Evolutionary conservation across 1,284 basidiomycete genomes (phyloP), one percentile per base, ranked within the genome.

Genomic region (Singerocomus inundabilis): DNA sequence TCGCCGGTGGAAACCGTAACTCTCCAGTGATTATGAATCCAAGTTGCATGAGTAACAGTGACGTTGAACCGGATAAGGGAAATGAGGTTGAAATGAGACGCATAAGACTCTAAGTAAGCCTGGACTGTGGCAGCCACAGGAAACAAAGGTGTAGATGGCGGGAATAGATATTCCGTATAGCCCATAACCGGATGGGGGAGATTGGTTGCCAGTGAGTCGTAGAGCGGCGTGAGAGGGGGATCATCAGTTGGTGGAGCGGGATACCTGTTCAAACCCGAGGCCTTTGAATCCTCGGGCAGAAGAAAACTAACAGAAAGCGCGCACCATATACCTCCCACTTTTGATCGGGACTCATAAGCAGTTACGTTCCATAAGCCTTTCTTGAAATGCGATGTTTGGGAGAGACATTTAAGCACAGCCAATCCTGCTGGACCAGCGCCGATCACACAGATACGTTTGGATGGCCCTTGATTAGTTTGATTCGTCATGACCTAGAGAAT

Each of bases 171-270:
- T 46, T 77, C 77, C 1, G 75, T 71, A 55, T 74, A 90, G 10
- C 76, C 77, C 88, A 91, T 91, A 39, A 84, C 53, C 0, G 84
- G 84, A 57, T 91, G 85, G 0, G 88, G 85, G 3, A 91, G 64
- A 58, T 91, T 91, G 1, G 88, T 84, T 18, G 82, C 83, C 16
- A 91, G 70, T 1, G 84, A 84, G 56, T 91, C 85, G 58, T 91
- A 91, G 16, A 89, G 57, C 1, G 89, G 80, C 0, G 86, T 84
- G 15, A 76, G 61, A 1, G 88, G 87, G 7, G 78, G 82, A 31
- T 79, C 63, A 15, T 70, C 72, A 30, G 67, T 64, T 2, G 79
- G 72, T 26, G 73, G 67, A 13, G 79, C 77, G 24, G 85, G 81
- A 30, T 79, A 64, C 84, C 85, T 86, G 30, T 51, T 48, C 33